Evolutionary conservation across 148 eudicot genomes (phyloP).

Genomic region (Silene uniflora): DNA sequence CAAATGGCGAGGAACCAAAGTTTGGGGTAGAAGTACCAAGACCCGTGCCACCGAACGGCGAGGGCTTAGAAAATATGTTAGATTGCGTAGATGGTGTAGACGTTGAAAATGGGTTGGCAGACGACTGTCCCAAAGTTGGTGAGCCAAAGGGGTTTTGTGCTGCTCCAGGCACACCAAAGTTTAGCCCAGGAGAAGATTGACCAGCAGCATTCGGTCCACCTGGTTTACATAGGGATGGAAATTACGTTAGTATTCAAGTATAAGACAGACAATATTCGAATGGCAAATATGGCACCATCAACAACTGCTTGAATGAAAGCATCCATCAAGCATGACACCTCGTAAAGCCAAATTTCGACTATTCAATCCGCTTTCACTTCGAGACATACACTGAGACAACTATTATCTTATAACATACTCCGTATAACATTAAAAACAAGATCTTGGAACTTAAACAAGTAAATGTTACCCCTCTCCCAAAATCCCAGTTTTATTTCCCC

Average conservation of each 20-base stretch:
- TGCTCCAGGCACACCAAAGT: slow-evolving; percentile 42
- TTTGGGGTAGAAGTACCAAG: slow-evolving; percentile 56
- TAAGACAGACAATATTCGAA: slow-evolving; percentile 1
- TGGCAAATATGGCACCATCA: slow-evolving; percentile 1
- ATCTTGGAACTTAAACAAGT: not conserved
- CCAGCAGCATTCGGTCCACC: slow-evolving; percentile 87
- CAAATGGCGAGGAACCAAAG: slow-evolving; percentile 67
- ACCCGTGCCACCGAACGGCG: slow-evolving; percentile 46
- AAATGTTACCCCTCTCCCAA: not conserved
- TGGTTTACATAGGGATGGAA: slow-evolving; percentile 14
- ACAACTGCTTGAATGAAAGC: not conserved
- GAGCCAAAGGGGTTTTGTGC: slow-evolving; percentile 52
- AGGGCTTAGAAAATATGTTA: slow-evolving; percentile 65
- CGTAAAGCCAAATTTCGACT: not conserved
- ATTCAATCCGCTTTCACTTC: not conserved
- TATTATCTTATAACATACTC: not conserved
- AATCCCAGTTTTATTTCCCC: too few relatives aligned
- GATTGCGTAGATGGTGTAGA: slow-evolving; percentile 36
- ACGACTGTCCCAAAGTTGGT: slow-evolving; percentile 58
- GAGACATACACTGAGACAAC: not conserved
- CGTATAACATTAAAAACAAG: too few relatives aligned
- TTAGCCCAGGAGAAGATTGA: slow-evolving; percentile 47
- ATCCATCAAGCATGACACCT: not conserved
- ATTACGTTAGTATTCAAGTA: not conserved
- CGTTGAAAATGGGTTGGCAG: slow-evolving; percentile 66